phyloP scores from a whole-genome alignment of 1,139 yeast genomes.

The Taphrina betulina region DNA sequence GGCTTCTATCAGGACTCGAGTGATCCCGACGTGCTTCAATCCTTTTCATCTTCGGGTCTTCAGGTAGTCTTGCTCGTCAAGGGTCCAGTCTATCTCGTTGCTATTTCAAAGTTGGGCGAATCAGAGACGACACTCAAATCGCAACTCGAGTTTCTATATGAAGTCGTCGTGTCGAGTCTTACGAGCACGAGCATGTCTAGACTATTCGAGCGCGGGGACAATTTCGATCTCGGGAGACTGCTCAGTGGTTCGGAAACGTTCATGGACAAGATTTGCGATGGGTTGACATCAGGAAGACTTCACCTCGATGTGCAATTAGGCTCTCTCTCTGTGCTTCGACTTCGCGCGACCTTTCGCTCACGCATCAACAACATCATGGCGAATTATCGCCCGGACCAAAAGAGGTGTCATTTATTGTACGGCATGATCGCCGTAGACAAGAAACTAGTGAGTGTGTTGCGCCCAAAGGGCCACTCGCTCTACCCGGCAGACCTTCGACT shows the following conservation, averaged over 20 bases:
- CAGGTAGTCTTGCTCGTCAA: conserved; percentile 62
- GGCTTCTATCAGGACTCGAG: conserved; percentile 44
- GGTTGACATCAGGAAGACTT: conserved; percentile 56
- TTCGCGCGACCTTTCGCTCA: conserved; percentile 52
- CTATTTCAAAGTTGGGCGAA: conserved; percentile 61
- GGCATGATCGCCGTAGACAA: conserved; percentile 62
- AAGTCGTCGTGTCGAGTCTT: conserved; percentile 74
- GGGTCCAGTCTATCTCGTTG: conserved; percentile 71
- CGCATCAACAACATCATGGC: conserved; percentile 46
- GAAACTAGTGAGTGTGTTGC: conserved; percentile 57
- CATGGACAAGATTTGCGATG: conserved; percentile 60
- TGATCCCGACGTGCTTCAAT: conserved; percentile 40
- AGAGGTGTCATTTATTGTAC: conserved; percentile 51
- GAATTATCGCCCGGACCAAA: conserved; percentile 36
- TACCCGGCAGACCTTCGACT: conserved; percentile 70
- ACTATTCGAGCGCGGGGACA: conserved; percentile 68
- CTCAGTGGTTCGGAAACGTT: conserved; percentile 64
- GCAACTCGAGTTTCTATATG: conserved; percentile 73
- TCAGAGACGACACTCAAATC: conserved; percentile 52
- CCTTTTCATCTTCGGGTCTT: conserved; percentile 50
- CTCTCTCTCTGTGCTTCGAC: conserved; percentile 58
- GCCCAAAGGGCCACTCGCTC: conserved; percentile 64
- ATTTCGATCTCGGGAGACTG: conserved; percentile 76
- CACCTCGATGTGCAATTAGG: conserved; percentile 54
- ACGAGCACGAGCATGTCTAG: conserved; percentile 71